Percentiles rank a stretch among this genome's conserved stretches.
Conservation (phyloP, 306 rosid genomes). For the Prosopis cineraria region DNA sequence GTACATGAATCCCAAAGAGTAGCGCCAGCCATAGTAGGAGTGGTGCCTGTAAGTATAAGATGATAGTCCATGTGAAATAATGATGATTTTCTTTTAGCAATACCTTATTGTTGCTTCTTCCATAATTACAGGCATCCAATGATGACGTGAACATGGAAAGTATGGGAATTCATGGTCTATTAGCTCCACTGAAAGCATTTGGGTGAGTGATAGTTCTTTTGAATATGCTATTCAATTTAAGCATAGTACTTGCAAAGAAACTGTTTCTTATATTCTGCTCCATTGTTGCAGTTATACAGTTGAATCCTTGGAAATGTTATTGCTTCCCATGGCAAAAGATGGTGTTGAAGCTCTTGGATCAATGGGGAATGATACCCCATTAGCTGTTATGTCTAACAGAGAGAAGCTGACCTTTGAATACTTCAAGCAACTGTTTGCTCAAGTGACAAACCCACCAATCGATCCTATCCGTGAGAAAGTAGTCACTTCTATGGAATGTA, state of each 20-base stretch:
- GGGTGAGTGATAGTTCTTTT: conserved; percentile 57
- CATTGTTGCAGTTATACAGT: conserved; percentile 69
- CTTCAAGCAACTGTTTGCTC: conserved; percentile 99
- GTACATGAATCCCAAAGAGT: conserved; percentile 66
- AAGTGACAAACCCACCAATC: conserved; percentile 98
- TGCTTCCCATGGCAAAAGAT: conserved; percentile 99
- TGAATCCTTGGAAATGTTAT: conserved; percentile 91
- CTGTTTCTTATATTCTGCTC: conserved; percentile 26
- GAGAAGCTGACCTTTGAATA: conserved; percentile 94
- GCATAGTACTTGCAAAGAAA: conserved; percentile 23
- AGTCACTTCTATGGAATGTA: conserved; percentile 94
- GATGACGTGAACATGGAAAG: conserved; percentile 69
- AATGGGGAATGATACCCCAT: conserved; percentile 96
- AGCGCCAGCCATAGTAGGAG: conserved; percentile 79
- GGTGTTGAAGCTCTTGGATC: conserved; percentile 97
- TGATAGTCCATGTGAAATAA: neutral
- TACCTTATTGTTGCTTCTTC: conserved; percentile 32
- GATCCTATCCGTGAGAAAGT: conserved; percentile 97
- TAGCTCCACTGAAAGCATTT: conserved; percentile 88
- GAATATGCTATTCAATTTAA: conserved; percentile 43
- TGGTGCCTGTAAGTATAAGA: conserved; percentile 60
- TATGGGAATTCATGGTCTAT: conserved; percentile 82
- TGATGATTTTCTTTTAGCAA: neutral
- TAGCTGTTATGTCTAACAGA: conserved; percentile 93
- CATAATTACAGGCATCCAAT: conserved; percentile 55